These are phyloP conservation scores for Trifolium subterraneum DNA, from an alignment of 306 rosid species.

Conservation along the genomic window DNA sequence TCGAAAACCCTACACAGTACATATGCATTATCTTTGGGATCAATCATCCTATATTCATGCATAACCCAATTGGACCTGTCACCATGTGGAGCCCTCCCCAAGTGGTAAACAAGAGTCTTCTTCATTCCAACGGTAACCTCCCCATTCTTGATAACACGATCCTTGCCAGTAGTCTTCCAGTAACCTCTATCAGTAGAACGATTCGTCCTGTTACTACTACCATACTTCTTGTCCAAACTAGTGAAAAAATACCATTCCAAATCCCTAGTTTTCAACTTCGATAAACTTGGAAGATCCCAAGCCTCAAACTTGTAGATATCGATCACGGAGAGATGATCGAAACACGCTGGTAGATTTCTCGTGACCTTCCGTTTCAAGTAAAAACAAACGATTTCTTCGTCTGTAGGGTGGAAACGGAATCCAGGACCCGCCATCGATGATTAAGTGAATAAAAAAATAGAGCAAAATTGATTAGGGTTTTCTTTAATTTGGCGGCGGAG, in stretches of 20 bases:
- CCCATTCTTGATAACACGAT: conserved; percentile 52
- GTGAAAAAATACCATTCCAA: conserved; percentile 95
- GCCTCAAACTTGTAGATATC: conserved; percentile 87
- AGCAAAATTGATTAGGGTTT: no score
- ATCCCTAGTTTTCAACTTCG: conserved; percentile 81
- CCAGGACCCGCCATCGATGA: no score
- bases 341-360: conserved; percentile 47
- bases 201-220: conserved; percentile 78
- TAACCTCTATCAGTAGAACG: conserved; percentile 87
- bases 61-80: conserved; percentile 88
- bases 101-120: conserved; percentile 88
- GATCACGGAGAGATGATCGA: conserved; percentile 66
- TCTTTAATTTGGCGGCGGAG: no score
- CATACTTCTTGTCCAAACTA: conserved; percentile 80
- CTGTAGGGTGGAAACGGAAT: conserved; percentile 96
- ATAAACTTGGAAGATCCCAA: conserved; percentile 91
- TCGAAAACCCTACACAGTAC: conserved; percentile 91
- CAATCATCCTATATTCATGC: conserved; percentile 82
- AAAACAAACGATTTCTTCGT: conserved; percentile 64
- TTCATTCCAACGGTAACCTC: conserved; percentile 73
- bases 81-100: conserved; percentile 83
- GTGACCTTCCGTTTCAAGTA: conserved; percentile 75
- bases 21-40: conserved; percentile 64
- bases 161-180: conserved; percentile 98
- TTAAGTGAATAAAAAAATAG: no score